Conservation (phyloP, 164 flowering plant species). For the Liquidambar formosana region DNA sequence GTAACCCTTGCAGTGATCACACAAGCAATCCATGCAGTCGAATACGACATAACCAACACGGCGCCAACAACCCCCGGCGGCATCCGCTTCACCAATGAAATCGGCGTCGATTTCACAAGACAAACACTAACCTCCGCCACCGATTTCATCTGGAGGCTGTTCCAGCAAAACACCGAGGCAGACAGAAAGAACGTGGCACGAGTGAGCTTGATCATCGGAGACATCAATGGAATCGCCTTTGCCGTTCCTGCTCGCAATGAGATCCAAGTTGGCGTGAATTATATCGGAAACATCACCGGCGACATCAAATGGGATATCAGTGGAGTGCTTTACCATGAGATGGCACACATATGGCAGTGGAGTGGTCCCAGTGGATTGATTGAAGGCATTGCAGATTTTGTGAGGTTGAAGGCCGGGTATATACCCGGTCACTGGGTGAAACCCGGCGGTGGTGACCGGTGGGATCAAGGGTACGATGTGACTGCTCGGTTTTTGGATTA, state of each 20-base stretch:
- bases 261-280: conserved; percentile 11
- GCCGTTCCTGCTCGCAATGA: not conserved
- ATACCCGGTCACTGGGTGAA: conserved; percentile 26
- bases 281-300: too few relatives aligned
- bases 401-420: conserved; percentile 24
- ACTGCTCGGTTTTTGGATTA: conserved; percentile 27
- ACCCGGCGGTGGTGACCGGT: conserved; percentile 23
- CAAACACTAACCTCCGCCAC: conserved; percentile 3
- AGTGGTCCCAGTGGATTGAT: conserved; percentile 31
- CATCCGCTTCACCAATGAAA: conserved; percentile 10
- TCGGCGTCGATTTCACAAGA: conserved; percentile 2
- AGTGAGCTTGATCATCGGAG: not conserved
- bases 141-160: conserved; percentile 8
- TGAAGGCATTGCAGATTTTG: conserved; percentile 40
- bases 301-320: too few relatives aligned
- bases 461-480: conserved; percentile 37
- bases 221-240: conserved; percentile 11
- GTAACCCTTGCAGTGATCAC: not conserved
- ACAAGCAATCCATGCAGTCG: conserved; percentile 7
- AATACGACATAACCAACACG: conserved; percentile 5
- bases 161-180: conserved; percentile 2
- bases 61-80: conserved; percentile 12
- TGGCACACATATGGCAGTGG: too few relatives aligned
- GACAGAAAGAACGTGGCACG: not conserved
- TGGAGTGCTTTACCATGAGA: too few relatives aligned